Evolutionary conservation across 805 yeast genomes (phyloP).

Genomic region (Yamadazyma sp.): DNA sequence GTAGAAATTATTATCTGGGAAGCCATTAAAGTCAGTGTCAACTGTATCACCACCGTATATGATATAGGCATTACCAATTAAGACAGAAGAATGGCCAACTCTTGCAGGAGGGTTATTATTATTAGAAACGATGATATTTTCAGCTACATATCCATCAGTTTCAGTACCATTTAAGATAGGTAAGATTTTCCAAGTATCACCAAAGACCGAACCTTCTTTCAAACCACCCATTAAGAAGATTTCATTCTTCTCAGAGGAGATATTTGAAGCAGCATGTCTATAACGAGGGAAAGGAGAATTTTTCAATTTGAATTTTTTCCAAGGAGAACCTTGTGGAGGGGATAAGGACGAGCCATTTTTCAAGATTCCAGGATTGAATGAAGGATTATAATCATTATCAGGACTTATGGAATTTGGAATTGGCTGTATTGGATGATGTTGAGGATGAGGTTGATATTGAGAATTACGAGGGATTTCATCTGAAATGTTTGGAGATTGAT

Average conservation of each 20-base stretch:
- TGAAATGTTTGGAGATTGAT: conserved; percentile 13
- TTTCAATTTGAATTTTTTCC: conserved; percentile 61
- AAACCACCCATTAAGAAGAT: conserved; percentile 92
- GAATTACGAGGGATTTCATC: conserved; percentile 4
- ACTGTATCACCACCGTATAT: conserved; percentile 97
- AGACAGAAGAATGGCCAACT: conserved; percentile 90
- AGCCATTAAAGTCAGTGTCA: conserved; percentile 68
- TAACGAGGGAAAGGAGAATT: conserved; percentile 92
- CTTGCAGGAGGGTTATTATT: conserved; percentile 89
- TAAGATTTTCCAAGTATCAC: conserved; percentile 89
- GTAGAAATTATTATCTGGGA: conserved; percentile 86
- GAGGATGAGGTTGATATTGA: neutral
- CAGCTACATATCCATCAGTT: conserved; percentile 27
- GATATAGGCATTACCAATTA: conserved; percentile 92
- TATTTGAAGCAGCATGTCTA: conserved; percentile 83
- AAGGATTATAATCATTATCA: too few species aligned
- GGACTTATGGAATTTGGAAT: too few species aligned
- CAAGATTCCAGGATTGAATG: too few species aligned
- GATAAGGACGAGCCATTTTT: too few species aligned
- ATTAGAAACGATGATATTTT: conserved; percentile 48
- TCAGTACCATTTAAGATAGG: conserved; percentile 34
- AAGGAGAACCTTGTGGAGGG: conserved; percentile 59
- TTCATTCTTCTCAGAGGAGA: conserved; percentile 76
- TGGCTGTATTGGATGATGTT: conserved; percentile 11
- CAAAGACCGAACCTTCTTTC: conserved; percentile 86